These are phyloP conservation scores for Magnolia officinalis DNA, from an alignment of 164 flowering plant species.

Conservation along the genomic window DNA sequence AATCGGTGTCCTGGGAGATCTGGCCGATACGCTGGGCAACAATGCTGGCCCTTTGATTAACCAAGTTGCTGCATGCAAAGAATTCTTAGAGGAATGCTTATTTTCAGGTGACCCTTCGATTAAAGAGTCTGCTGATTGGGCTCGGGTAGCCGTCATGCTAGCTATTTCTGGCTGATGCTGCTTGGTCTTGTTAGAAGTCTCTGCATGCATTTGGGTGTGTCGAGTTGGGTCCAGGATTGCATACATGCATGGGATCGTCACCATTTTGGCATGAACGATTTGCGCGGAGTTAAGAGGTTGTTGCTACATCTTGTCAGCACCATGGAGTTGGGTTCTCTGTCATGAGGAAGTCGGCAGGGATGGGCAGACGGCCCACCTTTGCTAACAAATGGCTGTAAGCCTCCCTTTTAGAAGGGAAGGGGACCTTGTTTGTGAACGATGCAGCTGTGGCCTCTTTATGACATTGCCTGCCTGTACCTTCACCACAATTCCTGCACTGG, in stretches of 20 bases:
- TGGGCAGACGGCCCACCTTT: slow-evolving; percentile 11
- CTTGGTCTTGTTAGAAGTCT: slow-evolving; percentile 40
- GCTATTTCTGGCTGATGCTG: slow-evolving; percentile 62
- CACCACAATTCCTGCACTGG: neutral
- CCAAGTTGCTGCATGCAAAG: slow-evolving; percentile 66
- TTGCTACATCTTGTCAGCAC: slow-evolving; percentile 38
- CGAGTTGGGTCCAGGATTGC: slow-evolving; percentile 48
- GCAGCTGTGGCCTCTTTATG: neutral
- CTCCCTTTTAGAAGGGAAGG: neutral
- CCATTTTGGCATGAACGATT: slow-evolving; percentile 34
- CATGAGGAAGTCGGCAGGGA: slow-evolving; percentile 25
- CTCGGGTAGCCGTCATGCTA: slow-evolving; percentile 60
- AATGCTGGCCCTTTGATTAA: slow-evolving; percentile 70
- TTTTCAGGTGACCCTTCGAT: slow-evolving; percentile 74
- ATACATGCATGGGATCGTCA: slow-evolving; percentile 51
- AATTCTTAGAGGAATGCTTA: slow-evolving; percentile 72
- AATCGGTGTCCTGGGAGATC: slow-evolving; percentile 79
- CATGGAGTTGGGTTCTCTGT: slow-evolving; percentile 24
- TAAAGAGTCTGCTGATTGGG: slow-evolving; percentile 88
- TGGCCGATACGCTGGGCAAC: slow-evolving; percentile 79
- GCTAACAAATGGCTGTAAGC: slow-evolving; percentile 17
- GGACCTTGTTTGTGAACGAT: neutral
- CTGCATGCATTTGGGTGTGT: slow-evolving; percentile 72
- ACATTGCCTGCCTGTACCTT: neutral
- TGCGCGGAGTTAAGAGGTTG: slow-evolving; percentile 27